phyloP scores from a whole-genome alignment of 306 rosid genomes.

The Inga laurina region DNA sequence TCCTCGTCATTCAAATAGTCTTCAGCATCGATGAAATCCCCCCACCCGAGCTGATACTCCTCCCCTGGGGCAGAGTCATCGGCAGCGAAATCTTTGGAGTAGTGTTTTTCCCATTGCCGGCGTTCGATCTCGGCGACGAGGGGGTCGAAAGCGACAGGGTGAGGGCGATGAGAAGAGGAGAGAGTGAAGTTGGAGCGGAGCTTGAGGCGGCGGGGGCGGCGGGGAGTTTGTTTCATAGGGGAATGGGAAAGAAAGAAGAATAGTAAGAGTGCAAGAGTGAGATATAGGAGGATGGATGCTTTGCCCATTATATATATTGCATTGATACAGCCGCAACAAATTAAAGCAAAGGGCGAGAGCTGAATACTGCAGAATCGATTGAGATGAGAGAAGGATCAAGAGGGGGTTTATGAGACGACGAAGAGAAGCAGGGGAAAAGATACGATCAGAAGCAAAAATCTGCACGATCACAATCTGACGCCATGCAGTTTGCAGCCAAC shows the following conservation, averaged over 20 bases:
- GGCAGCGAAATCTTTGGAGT: slow-evolving; percentile 44
- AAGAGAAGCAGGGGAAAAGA: neutral
- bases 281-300: slow-evolving; percentile 61
- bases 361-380: neutral
- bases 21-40: slow-evolving; percentile 83
- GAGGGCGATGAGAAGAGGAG: slow-evolving; percentile 44
- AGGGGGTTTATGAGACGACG: neutral
- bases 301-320: slow-evolving; percentile 50
- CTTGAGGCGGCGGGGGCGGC: slow-evolving; percentile 85
- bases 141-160: slow-evolving; percentile 79
- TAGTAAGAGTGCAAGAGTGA: slow-evolving; percentile 45
- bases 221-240: slow-evolving; percentile 44
- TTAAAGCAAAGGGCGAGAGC: neutral
- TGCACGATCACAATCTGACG: neutral
- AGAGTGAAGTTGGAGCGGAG: slow-evolving; percentile 83
- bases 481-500: neutral
- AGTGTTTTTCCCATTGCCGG: slow-evolving; percentile 80
- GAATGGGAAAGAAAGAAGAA: slow-evolving; percentile 67
- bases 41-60: slow-evolving; percentile 93
- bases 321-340: neutral
- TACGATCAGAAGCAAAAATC: neutral
- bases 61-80: slow-evolving; percentile 58
- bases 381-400: neutral
- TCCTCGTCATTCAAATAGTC: slow-evolving; percentile 83
- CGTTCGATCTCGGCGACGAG: slow-evolving; percentile 87